Evolutionary conservation across 768 basidiomycete genomes (phyloP).

Genomic region (Pholiota conissans): DNA sequence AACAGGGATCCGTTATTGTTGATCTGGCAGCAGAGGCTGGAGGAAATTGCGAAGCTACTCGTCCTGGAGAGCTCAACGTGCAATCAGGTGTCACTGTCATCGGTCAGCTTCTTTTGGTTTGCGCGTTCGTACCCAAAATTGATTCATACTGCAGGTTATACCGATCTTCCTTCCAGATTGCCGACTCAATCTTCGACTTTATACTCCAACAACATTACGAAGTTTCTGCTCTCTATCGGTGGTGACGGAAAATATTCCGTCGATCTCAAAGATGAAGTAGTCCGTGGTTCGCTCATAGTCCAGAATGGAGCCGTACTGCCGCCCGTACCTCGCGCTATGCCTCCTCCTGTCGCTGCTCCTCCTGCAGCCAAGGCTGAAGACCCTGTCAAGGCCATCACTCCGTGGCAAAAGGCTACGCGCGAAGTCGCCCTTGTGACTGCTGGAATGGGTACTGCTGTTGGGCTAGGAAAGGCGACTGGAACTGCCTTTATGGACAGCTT

Average conservation of each 20-base stretch:
- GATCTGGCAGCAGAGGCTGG: constrained; percentile 87
- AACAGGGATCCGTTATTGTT: constrained; percentile 86
- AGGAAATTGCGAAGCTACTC: constrained; percentile 85
- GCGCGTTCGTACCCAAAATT: constrained; percentile 1
- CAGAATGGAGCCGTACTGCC: constrained; percentile 67
- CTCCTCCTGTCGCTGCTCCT: constrained; percentile 56
- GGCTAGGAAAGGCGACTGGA: constrained; percentile 77
- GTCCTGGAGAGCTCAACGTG: constrained; percentile 69
- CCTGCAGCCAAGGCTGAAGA: constrained; percentile 45
- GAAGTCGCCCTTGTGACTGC: constrained; percentile 75
- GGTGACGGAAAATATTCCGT: constrained; percentile 61
- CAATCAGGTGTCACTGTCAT: constrained; percentile 82
- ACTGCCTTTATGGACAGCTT: constrained; percentile 87
- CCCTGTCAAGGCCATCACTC: constrained; percentile 67
- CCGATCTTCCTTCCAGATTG: constrained; percentile 83
- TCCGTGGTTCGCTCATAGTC: constrained; percentile 76
- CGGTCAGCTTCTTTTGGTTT: constrained; percentile 39
- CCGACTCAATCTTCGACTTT: constrained; percentile 89
- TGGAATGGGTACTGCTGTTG: constrained; percentile 74
- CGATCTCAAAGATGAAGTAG: constrained; percentile 81
- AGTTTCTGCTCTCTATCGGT: constrained; percentile 82
- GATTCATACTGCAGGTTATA: constrained; percentile 54
- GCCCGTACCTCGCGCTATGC: constrained; percentile 66
- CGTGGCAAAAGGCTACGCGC: constrained; percentile 79
- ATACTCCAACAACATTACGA: constrained; percentile 90